Conservation (phyloP, 1,139 yeast genomes). For the Hansenula sp. region DNA sequence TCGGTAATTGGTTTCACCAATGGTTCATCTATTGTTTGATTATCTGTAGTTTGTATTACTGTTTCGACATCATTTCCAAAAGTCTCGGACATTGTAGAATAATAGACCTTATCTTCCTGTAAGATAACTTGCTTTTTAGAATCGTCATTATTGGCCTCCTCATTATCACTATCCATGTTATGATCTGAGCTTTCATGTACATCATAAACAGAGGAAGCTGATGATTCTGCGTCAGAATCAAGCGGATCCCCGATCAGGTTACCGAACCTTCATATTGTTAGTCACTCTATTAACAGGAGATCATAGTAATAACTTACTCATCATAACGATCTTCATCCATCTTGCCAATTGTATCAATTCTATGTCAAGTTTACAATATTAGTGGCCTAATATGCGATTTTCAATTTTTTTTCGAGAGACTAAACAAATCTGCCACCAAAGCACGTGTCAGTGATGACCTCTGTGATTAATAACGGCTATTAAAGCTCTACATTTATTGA, state of each 20-base stretch:
- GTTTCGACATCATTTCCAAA: slow-evolving; percentile 64
- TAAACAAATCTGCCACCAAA: neutral
- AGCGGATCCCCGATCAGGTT: slow-evolving; percentile 56
- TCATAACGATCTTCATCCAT: slow-evolving; percentile 61
- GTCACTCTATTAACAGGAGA: neutral
- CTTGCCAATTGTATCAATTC: neutral
- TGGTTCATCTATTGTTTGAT: slow-evolving; percentile 55
- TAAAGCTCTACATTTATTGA: too few species aligned
- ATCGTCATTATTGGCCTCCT: slow-evolving; percentile 15
- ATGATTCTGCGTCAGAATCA: slow-evolving; percentile 40
- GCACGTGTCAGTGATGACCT: neutral
- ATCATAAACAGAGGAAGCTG: slow-evolving; percentile 10
- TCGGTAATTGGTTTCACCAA: slow-evolving; percentile 53
- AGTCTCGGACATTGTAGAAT: slow-evolving; percentile 37
- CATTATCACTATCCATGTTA: slow-evolving; percentile 16
- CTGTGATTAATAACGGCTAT: too few species aligned
- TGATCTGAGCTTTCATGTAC: slow-evolving; percentile 11
- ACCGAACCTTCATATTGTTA: slow-evolving; percentile 43
- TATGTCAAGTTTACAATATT: neutral
- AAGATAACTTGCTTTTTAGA: slow-evolving; percentile 29
- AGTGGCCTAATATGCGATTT: neutral
- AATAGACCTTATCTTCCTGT: slow-evolving; percentile 41
- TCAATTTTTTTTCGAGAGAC: neutral
- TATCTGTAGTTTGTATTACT: slow-evolving; percentile 51
- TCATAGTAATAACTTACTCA: slow-evolving; percentile 39